Base-by-base conservation (phyloP, 1,284 basidiomycete genomes). In the Sphagnurus paluster region DNA sequence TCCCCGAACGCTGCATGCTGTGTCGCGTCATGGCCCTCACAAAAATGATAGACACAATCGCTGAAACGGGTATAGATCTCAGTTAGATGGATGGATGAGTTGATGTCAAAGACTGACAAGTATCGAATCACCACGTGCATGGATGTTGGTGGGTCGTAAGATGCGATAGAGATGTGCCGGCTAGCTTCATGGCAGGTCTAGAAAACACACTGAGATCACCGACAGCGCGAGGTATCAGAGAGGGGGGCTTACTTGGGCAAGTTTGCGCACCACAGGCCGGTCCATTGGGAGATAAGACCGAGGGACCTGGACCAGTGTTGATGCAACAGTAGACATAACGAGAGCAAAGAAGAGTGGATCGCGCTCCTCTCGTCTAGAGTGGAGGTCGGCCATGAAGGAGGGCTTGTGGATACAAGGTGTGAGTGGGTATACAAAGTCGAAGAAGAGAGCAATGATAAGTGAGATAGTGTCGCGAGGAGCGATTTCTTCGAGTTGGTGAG, bases 311-410 rank as follows among this genome's bases (percentile, higher is more conserved):
- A 92, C 87, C 9, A 93, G 72, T 0, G 91, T 93, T 8, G 82
- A 84, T 9, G 89, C 87, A 13, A 93, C 79, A 9, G 88, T 87
- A 3, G 84, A 87, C 82, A 93, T 87, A 51, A 93, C 87, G 16
- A 93, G 71, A 3, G 90, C 86, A 58, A 90, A 91, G 70, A 92
- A 93, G 11, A 90, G 76, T n/a, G 88, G 87, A 57, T 90, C 87
- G 10, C 80, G 77, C 59, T 92, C 89, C 66, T 93, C 91, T 48
- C 88, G 68, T 36, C 79, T 78, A 0, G 79, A 73, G 52, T 85
- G 81, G 25, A 94, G 72, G 66, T 92, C 90, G 17, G 86, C 83
- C 83, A 92, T 86, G 62, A 93, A 93, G 1, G 87, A 87, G 29
- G 89, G 89, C 58, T 84, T 85, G 67, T 90, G 87, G 40, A 90